Base-by-base conservation (phyloP, 164 flowering plant species). In the Vitis cinerea region DNA sequence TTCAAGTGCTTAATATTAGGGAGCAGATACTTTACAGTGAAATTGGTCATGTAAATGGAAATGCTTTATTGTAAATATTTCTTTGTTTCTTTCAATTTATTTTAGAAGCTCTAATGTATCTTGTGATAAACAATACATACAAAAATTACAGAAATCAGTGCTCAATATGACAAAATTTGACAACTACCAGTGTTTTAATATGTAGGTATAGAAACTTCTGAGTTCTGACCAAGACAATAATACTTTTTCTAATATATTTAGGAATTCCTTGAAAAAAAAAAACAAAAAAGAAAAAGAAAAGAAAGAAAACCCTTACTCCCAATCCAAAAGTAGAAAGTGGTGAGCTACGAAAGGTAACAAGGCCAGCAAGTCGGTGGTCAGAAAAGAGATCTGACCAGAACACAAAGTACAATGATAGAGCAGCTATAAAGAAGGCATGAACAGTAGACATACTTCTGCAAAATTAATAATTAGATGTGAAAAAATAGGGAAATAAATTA, bases 371-470 rank as follows among this genome's bases (percentile, higher is more conserved):
- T 16, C 29, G 73, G 31, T 82, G 71, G 66, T 91, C 97, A 74
- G 91, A 85, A 64, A 70, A 95, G 54, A 93, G 79, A 76, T 91
- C 90, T 64, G 98, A 90, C 88, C 93, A 90, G 86, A 91, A 90
- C n/a, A 95, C 97, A 31, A 92, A 83, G 83, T 95, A 86, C 71
- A 90, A 69, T 44, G 99, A 87, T 79, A 86, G 74, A 52, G 68
- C 65, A 54, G 98, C 74, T 72, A 95, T 90, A 71, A 85, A 91
- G 68, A 93, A 71, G 55, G 99, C 98, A 83, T 95, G 99, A 71
- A 88, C 54, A 13, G 98, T 87, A 63, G 99, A 95, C 50, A 93
- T 83, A 17, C 87, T 91, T 64, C 98, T 95, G 94, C 82, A 84
- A 47, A 77, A 52, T 17, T 14, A 56, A 19, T 13, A 64, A 50